A percentile compares a stretch with the other conserved stretches of the same genome.
Evolutionary conservation across 345 rosid genomes (phyloP).

Genomic region (Gossypium mustelinum): DNA sequence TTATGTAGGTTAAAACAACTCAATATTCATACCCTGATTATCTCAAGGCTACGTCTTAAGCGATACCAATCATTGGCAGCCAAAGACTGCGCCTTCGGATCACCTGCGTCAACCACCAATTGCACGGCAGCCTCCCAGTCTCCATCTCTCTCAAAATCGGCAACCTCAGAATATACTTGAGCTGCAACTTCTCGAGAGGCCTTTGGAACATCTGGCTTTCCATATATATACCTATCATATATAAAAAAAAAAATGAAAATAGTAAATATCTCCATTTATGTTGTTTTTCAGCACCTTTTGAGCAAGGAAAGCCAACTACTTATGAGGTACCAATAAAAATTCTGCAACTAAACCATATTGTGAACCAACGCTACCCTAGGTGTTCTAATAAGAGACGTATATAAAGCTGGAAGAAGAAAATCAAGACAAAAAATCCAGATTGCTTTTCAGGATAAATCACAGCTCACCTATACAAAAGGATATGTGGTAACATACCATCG

Average conservation of each 20-base stretch:
- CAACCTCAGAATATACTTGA: constrained; percentile 57
- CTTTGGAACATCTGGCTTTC: constrained; percentile 89
- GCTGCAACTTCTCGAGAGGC: constrained; percentile 65
- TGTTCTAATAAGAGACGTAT: not conserved
- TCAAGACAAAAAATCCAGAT: not conserved
- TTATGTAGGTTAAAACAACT: not conserved
- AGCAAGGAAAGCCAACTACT: not conserved
- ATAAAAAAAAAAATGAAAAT: not conserved
- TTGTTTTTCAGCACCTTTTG: not conserved
- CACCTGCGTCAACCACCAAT: constrained; percentile 72
- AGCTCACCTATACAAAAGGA: constrained; percentile 16
- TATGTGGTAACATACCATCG: constrained; percentile 58
- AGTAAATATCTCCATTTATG: constrained; percentile 1
- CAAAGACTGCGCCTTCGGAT: constrained; percentile 54
- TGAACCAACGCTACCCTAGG: not conserved
- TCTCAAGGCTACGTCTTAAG: constrained; percentile 87
- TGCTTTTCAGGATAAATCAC: not conserved
- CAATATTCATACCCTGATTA: constrained; percentile 57
- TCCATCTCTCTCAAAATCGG: constrained; percentile 43
- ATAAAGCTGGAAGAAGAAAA: not conserved
- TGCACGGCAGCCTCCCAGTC: constrained; percentile 88
- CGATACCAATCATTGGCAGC: constrained; percentile 89
- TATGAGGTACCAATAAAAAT: not conserved
- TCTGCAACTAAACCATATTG: constrained; percentile 7
- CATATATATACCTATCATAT: constrained; percentile 65